These are phyloP conservation scores for Vicia villosa DNA, from an alignment of 306 rosid species.

Conservation along the genomic window DNA sequence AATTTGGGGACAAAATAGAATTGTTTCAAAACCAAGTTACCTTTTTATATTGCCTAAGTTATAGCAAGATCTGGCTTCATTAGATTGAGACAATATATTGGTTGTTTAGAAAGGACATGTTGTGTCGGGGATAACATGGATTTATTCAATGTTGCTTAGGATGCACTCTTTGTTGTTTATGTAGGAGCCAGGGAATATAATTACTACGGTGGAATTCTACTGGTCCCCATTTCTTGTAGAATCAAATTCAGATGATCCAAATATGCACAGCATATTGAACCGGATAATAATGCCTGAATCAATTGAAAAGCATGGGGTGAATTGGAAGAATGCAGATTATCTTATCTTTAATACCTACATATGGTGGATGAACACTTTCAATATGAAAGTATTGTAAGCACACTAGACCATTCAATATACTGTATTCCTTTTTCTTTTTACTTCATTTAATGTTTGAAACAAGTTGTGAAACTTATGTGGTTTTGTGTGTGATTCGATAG, in stretches of 20 bases:
- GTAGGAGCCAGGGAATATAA: constrained; percentile 59
- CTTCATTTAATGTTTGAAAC: not conserved
- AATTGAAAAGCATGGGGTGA: constrained; percentile 80
- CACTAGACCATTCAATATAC: constrained; percentile 15
- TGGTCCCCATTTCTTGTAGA: constrained; percentile 99
- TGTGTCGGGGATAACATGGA: not conserved
- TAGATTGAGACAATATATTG: constrained; percentile 23
- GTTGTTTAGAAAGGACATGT: constrained; percentile 36
- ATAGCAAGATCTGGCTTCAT: constrained; percentile 24
- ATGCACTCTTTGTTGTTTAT: constrained; percentile 29
- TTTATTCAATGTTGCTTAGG: constrained; percentile 32
- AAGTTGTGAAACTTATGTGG: constrained; percentile 21
- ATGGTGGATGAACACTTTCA: constrained; percentile 99
- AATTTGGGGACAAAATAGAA: constrained; percentile 16
- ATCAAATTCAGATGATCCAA: constrained; percentile 98
- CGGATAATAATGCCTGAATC: constrained; percentile 97
- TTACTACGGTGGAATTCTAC: constrained; percentile 85
- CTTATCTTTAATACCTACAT: constrained; percentile 90
- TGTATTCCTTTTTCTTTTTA: not conserved
- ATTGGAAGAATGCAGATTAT: constrained; percentile 85
- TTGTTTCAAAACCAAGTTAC: constrained; percentile 30
- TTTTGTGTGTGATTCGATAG: constrained; percentile 43
- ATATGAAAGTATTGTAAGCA: constrained; percentile 89
- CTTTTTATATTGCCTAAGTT: constrained; percentile 5
- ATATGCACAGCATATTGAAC: constrained; percentile 90